These are phyloP conservation scores for Lactifluus echinatus DNA, from an alignment of 768 basidiomycete genomes.

Conservation along the genomic window DNA sequence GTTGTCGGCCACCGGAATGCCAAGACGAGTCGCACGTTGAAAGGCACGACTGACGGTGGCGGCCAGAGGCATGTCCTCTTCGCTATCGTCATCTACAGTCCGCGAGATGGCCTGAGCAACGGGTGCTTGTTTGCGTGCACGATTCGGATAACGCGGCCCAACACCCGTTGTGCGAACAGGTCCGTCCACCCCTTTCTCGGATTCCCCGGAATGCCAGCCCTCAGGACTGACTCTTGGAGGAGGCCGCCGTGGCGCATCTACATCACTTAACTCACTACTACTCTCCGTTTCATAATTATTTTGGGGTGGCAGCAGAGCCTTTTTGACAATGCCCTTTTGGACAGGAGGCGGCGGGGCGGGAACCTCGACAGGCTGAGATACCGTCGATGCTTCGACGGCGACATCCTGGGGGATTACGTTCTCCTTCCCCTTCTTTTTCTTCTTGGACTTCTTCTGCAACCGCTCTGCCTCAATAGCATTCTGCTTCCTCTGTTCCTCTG, in stretches of 20 bases:
- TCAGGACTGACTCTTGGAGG: neutral
- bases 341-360: conserved; percentile 31
- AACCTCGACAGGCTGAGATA: conserved; percentile 16
- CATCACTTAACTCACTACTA: conserved; percentile 45
- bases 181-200: conserved; percentile 52
- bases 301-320: conserved; percentile 27
- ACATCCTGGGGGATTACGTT: conserved; percentile 24
- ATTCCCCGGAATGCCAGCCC: conserved; percentile 37
- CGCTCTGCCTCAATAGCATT: conserved; percentile 39
- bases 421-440: conserved; percentile 38
- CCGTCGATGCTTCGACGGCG: conserved; percentile 4
- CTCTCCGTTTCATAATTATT: conserved; percentile 42
- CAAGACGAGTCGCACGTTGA: conserved; percentile 33
- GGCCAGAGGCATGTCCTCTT: conserved; percentile 74
- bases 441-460: conserved; percentile 30
- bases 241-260: neutral
- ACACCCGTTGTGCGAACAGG: conserved; percentile 51
- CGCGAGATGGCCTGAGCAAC: conserved; percentile 4
- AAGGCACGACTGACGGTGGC: conserved; percentile 50
- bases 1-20: conserved; percentile 26
- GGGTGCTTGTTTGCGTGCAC: conserved; percentile 20
- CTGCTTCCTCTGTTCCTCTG: conserved; percentile 44
- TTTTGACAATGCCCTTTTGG: conserved; percentile 27
- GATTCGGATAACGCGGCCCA: conserved; percentile 43
- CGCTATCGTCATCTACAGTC: conserved; percentile 42